Percentiles rank a stretch among this genome's conserved stretches.
Evolutionary conservation across 179 eudicot genomes (phyloP).

Genomic region (Nepenthes alata): DNA sequence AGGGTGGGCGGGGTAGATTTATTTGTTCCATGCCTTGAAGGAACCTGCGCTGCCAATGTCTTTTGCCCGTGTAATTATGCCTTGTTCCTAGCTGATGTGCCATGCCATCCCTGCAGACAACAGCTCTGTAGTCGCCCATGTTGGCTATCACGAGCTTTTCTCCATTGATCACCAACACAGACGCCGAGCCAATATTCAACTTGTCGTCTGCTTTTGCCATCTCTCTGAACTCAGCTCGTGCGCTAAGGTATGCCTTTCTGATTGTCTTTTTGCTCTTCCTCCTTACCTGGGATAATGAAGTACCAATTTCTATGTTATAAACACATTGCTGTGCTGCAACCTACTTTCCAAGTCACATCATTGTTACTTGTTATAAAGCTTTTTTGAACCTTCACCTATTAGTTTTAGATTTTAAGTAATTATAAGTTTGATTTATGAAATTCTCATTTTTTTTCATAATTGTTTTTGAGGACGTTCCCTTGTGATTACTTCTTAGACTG

Average conservation of each 20-base stretch:
- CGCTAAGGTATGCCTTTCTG: conserved; percentile 43
- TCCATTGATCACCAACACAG: conserved; percentile 49
- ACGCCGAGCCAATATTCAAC: conserved; percentile 30
- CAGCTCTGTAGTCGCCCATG: conserved; percentile 57
- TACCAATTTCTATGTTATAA: no score
- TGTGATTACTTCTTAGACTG: neutral
- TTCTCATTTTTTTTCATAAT: neutral
- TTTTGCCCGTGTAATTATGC: conserved; percentile 20
- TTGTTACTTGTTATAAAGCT: neutral
- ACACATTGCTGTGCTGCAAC: no score
- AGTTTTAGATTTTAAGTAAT: neutral
- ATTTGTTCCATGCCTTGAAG: conserved; percentile 31
- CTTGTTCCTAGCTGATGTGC: conserved; percentile 42
- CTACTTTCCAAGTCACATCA: no score
- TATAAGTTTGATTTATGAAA: neutral
- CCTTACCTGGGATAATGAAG: neutral
- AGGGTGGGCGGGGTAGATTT: neutral
- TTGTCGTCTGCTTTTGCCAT: conserved; percentile 17
- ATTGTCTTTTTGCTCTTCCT: conserved; percentile 47
- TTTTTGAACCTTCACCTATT: neutral
- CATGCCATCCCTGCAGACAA: conserved; percentile 58
- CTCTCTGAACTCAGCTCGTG: conserved; percentile 29
- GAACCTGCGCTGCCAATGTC: conserved; percentile 43
- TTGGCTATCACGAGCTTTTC: conserved; percentile 59
- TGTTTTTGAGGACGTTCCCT: neutral